Evolutionary conservation across 805 yeast genomes (phyloP).

Genomic region (Yarrowia alimentaria): DNA sequence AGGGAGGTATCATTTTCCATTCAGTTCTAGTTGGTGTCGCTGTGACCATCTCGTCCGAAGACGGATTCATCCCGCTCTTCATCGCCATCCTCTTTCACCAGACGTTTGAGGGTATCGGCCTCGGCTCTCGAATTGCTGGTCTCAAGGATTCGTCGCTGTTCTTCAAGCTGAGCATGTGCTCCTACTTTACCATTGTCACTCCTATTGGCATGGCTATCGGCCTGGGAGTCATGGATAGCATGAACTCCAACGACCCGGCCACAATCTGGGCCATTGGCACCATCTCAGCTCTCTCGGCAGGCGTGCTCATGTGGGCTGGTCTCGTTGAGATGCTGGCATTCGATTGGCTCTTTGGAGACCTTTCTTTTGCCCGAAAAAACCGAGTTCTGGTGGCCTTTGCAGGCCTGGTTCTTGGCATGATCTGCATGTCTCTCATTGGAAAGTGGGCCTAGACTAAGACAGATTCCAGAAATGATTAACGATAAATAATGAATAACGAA

Average conservation of each 20-base stretch:
- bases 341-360: constrained; percentile 62
- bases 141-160: constrained; percentile 50
- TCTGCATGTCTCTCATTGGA: constrained; percentile 69
- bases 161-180: constrained; percentile 30
- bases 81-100: constrained; percentile 65
- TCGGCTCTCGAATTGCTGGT: constrained; percentile 69
- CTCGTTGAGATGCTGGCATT: constrained; percentile 73
- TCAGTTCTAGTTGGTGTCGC: constrained; percentile 63
- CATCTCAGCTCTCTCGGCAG: constrained; percentile 69
- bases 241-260: constrained; percentile 58
- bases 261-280: constrained; percentile 64
- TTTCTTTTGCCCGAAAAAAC: constrained; percentile 55
- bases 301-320: constrained; percentile 69
- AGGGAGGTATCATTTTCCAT: constrained; percentile 64
- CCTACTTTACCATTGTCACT: constrained; percentile 57
- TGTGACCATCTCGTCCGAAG: constrained; percentile 57
- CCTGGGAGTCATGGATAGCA: constrained; percentile 63
- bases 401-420: constrained; percentile 57
- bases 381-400: constrained; percentile 53
- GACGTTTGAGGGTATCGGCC: constrained; percentile 75
- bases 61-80: constrained; percentile 54
- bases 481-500: background rate
- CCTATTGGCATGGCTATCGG: constrained; percentile 75
- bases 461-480: background rate
- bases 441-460: constrained; percentile 60